These are phyloP conservation scores for Takashimella koratensis DNA, from an alignment of 1,284 basidiomycete species.

Conservation along the genomic window DNA sequence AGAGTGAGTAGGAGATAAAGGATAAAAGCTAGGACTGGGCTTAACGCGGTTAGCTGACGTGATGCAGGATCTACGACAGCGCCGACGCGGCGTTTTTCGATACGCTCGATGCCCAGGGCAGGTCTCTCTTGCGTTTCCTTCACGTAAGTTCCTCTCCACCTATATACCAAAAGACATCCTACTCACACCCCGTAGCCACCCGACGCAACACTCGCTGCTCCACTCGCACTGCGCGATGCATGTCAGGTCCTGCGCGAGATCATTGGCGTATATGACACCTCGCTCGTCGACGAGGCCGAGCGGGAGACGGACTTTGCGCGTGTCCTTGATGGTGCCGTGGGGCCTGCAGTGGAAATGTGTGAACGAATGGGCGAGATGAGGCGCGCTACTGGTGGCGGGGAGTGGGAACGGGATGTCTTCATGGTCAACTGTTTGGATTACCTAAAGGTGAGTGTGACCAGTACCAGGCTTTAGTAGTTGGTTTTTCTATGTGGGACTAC, in stretches of 20 bases:
- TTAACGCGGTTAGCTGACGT: background rate
- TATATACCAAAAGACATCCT: too few relatives aligned
- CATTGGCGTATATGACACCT: constrained; percentile 79
- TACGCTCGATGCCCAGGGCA: constrained; percentile 74
- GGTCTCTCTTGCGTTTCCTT: constrained; percentile 65
- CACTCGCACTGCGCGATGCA: constrained; percentile 72
- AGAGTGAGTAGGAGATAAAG: constrained; percentile 66
- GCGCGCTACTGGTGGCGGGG: constrained; percentile 49
- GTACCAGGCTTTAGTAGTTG: background rate
- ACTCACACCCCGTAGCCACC: constrained; percentile 56
- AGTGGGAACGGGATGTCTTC: constrained; percentile 78
- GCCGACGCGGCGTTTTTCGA: constrained; percentile 82
- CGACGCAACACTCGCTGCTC: constrained; percentile 71
- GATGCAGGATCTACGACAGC: constrained; percentile 66
- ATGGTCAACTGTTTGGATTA: constrained; percentile 79
- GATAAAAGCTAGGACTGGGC: constrained; percentile 5
- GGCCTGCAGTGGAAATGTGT: constrained; percentile 76
- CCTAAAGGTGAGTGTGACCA: constrained; percentile 65
- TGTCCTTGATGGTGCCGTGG: constrained; percentile 74
- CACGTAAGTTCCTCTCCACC: constrained; percentile 55
- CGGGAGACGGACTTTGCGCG: constrained; percentile 59
- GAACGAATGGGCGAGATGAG: constrained; percentile 62
- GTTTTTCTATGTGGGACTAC: constrained; percentile 1
- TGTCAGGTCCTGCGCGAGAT: constrained; percentile 79
- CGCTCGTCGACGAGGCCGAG: constrained; percentile 56